These are phyloP conservation scores for Beauveria scarabaeidicola DNA, from an alignment of 2,329 filamentous ascomycete species.

Conservation along the genomic window DNA sequence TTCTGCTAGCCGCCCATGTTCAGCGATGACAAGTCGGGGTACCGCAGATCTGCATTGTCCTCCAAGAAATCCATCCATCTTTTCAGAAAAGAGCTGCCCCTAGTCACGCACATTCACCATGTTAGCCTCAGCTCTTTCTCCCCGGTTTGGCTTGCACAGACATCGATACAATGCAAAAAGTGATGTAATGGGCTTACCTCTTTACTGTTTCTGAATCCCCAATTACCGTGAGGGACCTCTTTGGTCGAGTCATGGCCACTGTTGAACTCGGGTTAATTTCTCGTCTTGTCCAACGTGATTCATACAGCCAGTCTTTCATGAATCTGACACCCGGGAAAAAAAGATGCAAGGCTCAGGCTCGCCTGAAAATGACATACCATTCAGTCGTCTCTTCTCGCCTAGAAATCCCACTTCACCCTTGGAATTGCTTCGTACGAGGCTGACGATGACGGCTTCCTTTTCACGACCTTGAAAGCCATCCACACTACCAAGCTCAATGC, in stretches of 20 bases:
- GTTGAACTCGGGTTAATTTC: slow-evolving; percentile 34
- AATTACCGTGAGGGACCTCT: slow-evolving; percentile 80
- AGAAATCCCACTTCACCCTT: slow-evolving; percentile 88
- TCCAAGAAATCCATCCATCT: slow-evolving; percentile 88
- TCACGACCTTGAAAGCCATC: slow-evolving; percentile 96
- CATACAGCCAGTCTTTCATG: neutral
- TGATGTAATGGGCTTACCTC: slow-evolving; percentile 50
- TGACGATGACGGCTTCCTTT: slow-evolving; percentile 91
- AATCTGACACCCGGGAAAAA: neutral
- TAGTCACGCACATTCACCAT: slow-evolving; percentile 28
- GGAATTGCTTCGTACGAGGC: slow-evolving; percentile 84
- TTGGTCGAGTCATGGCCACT: slow-evolving; percentile 97
- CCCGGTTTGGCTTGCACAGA: neutral
- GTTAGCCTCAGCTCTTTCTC: neutral
- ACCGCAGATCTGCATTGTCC: slow-evolving; percentile 81
- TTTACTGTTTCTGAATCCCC: slow-evolving; percentile 91
- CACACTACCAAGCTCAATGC: slow-evolving; percentile 89
- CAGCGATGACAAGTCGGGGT: slow-evolving; percentile 57
- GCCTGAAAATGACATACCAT: slow-evolving; percentile 53
- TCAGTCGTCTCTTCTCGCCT: slow-evolving; percentile 82
- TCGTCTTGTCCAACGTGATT: neutral
- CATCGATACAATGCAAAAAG: neutral
- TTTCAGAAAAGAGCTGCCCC: slow-evolving; percentile 78
- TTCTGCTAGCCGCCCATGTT: neutral
- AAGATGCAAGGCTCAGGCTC: slow-evolving; percentile 1